Conservation (phyloP, 306 rosid genomes). For the Cyamopsis tetragonoloba region DNA sequence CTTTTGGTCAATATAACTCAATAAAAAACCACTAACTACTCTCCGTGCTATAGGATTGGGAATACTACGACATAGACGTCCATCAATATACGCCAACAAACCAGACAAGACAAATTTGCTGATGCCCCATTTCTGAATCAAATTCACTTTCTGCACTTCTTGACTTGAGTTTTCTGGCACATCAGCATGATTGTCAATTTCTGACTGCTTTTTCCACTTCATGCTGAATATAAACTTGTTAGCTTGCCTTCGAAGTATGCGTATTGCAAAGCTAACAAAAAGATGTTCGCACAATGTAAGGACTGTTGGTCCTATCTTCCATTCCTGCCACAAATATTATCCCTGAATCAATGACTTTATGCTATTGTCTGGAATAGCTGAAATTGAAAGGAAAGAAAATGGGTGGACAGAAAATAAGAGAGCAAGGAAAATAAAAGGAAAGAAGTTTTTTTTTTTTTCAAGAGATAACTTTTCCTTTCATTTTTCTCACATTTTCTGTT, state of each 20-base stretch:
- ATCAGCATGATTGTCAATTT: conserved; percentile 26
- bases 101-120: conserved; percentile 77
- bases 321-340: conserved; percentile 51
- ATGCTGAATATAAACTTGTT: conserved; percentile 42
- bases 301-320: conserved; percentile 80
- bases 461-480: too few relatives aligned
- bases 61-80: conserved; percentile 80
- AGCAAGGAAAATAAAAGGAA: too few relatives aligned
- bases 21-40: conserved; percentile 81
- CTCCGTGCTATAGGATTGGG: conserved; percentile 82
- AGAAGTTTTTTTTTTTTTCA: too few relatives aligned
- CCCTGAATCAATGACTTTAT: conserved; percentile 16
- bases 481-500: too few relatives aligned
- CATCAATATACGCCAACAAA: conserved; percentile 83
- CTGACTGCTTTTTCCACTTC: conserved; percentile 41
- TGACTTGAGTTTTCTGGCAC: conserved; percentile 23
- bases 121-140: conserved; percentile 62
- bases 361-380: too few relatives aligned
- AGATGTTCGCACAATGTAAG: conserved; percentile 82
- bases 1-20: conserved; percentile 66
- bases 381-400: too few relatives aligned
- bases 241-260: conserved; percentile 66
- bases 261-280: conserved; percentile 87
- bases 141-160: conserved; percentile 30
- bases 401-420: too few relatives aligned